Evolutionary conservation across 164 flowering plant genomes (phyloP).

Genomic region (Liquidambar formosana): DNA sequence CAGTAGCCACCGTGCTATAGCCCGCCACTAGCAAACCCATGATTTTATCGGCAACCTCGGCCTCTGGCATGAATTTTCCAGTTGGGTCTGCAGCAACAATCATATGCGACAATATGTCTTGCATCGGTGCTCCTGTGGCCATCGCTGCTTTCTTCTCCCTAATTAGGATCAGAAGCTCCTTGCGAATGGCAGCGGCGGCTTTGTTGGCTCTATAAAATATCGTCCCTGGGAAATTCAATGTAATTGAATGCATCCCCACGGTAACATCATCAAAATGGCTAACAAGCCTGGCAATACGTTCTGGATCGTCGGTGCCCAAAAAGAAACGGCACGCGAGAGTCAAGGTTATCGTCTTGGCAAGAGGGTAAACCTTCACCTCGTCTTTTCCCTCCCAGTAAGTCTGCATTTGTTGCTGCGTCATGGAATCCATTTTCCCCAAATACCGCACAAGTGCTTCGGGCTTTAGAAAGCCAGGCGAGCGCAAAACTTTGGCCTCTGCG

Average conservation of each 20-base stretch:
- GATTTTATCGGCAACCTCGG: constrained; percentile 42
- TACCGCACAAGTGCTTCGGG: constrained; percentile 29
- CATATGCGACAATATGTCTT: constrained; percentile 40
- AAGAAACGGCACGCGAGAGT: constrained; percentile 31
- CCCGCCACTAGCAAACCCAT: constrained; percentile 41
- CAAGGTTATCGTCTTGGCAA: constrained; percentile 26
- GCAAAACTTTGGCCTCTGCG: constrained; percentile 4
- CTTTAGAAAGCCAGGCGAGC: constrained; percentile 31
- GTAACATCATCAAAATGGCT: constrained; percentile 23
- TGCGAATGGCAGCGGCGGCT: constrained; percentile 24
- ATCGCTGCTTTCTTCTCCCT: constrained; percentile 32
- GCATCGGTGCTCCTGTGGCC: constrained; percentile 13
- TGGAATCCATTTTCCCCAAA: constrained; percentile 28
- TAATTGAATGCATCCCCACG: constrained; percentile 27
- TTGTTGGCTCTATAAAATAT: constrained; percentile 23
- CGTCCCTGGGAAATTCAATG: constrained; percentile 44
- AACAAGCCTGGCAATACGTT: constrained; percentile 22
- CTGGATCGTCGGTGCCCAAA: constrained; percentile 30
- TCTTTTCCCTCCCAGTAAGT: constrained; percentile 23
- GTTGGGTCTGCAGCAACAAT: constrained; percentile 27
- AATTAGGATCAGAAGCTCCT: constrained; percentile 6
- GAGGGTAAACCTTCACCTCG: constrained; percentile 26
- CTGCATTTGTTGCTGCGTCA: constrained; percentile 25
- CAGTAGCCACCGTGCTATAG: constrained; percentile 31
- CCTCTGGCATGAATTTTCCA: constrained; percentile 33